Evolutionary conservation across 352 stramenopile genomes (phyloP), one percentile per base, ranked within the genome.

Genomic region (Globisporangium paroecandrum): DNA sequence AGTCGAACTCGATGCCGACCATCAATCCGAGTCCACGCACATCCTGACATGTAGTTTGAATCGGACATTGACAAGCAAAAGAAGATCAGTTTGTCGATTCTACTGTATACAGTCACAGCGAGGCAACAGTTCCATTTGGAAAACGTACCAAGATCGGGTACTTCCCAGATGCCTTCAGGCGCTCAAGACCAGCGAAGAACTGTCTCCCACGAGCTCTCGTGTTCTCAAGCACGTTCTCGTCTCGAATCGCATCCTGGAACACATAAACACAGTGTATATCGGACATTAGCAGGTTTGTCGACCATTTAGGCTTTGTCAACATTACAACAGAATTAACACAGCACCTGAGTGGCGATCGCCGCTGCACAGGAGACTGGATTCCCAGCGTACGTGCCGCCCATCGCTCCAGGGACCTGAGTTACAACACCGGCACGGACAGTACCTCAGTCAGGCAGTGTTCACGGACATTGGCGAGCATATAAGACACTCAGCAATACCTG

Each of bases 341-440:
- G 24, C 22, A 69, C 64, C 55, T 70, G 76, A 4, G 75, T 97
- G 8, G 92, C 93, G 69, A 98, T 86, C 12, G 95, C 95, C 49
- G 93, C 93, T 41, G 92, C 93, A 68, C 93, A 98, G 24, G 92
- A 83, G 10, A 98, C 85, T 6, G 93, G 83, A 72, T 98, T 98
- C n/a, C 89, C 93, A 20, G 88, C 89, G 76, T 97, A 98, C 0
- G 94, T 98, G 22, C 93, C 93, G 34, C 93, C 95, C 82, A 98
- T 96, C 24, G 89, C 97, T 24, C 95, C 95, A 32, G 90, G 82
- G 58, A 89, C 77, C 73, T 77, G 76, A 49, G 41, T 18, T 13
- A 24, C 13, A 4, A 25, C 4, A 54, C 24, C 3, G 15, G 4
- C 25, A 58, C 24, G 20, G 15, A 25, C 22, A 24, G n/a, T 41